Conservation (phyloP, 1,139 yeast genomes). For the Yamadazyma mexicana region DNA sequence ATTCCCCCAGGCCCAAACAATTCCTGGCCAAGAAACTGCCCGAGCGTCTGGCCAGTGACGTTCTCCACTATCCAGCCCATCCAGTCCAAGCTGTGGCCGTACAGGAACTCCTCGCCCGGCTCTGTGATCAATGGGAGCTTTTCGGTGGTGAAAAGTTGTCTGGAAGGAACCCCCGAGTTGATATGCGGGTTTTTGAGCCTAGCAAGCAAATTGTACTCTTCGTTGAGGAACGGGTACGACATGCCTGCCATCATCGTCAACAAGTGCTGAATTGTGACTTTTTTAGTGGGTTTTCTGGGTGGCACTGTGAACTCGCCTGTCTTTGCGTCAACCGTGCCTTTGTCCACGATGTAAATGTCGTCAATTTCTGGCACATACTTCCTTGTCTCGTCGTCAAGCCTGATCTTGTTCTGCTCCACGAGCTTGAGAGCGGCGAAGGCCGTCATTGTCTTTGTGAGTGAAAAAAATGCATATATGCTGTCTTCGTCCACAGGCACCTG, state of each 20-base stretch:
- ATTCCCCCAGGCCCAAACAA: slow-evolving; percentile 49
- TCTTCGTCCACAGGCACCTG: slow-evolving; percentile 23
- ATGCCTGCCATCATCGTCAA: slow-evolving; percentile 55
- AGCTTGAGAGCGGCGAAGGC: slow-evolving; percentile 47
- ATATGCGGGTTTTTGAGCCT: slow-evolving; percentile 9
- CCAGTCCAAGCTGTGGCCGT: slow-evolving; percentile 57
- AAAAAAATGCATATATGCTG: slow-evolving; percentile 36
- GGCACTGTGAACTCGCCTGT: slow-evolving; percentile 35
- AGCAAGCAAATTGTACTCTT: slow-evolving; percentile 13
- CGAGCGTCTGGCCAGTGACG: slow-evolving; percentile 42
- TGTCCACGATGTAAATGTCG: slow-evolving; percentile 39
- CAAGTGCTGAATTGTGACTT: slow-evolving; percentile 49
- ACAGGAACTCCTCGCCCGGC: slow-evolving; percentile 54
- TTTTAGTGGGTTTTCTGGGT: slow-evolving; percentile 32
- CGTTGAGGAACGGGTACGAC: slow-evolving; percentile 42
- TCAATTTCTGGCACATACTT: slow-evolving; percentile 42
- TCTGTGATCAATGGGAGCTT: slow-evolving; percentile 47
- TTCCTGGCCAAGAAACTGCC: slow-evolving; percentile 37
- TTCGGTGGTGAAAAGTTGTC: slow-evolving; percentile 10
- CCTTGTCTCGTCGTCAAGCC: slow-evolving; percentile 42
- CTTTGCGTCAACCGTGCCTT: slow-evolving; percentile 29
- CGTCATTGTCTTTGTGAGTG: slow-evolving; percentile 52
- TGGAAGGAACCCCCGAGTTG: slow-evolving; percentile 20
- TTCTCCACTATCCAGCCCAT: slow-evolving; percentile 48
- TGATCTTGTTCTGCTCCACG: slow-evolving; percentile 43